Evolutionary conservation across 768 basidiomycete species (phyloP), one percentile per base, ranked within the genome.

Genomic region (Chalciporus piperatus): DNA sequence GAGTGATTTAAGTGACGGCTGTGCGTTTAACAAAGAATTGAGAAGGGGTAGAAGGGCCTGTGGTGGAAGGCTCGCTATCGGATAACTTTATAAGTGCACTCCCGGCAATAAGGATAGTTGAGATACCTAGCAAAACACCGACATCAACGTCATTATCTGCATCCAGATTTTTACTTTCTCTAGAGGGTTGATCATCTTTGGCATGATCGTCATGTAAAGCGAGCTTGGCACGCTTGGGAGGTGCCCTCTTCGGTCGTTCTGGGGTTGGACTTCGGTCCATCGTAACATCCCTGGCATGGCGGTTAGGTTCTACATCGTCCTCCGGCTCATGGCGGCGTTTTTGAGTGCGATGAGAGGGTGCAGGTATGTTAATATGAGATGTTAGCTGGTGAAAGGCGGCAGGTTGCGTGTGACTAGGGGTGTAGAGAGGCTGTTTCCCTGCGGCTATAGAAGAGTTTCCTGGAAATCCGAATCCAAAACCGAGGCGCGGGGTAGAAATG

Each of bases 221-320:
- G 62, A 59, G 51, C 53, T 52, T 70, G 57, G 79, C 79, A 52
- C 87, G 81, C 69, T 92, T 91, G 16, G 83, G 84, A 32, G 81
- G 74, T 6, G 78, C 76, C 59, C 84, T 81, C 69, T 84, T 89
- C 32, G 79, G 81, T 40, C 87, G 77, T 67, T 93, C 90, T 14
- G 89, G 87, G 3, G 90, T 90, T 8, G 90, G 89, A 57, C 89
- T 90, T 54, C 87, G 77, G 66, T 91, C 90, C 90, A 92, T 92
- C 14, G 83, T 77, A 47, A 87, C 79, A 58, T 90, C 89, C 51
- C 79, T 69, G 6, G 41, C 57, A 45, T 51, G 63, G 41, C 57
- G 70, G 47, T 58, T 69, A 22, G 70, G 68, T 50, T 81, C 79
- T 4, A 70, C 64, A 25, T 87, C 83, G n/a, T 89, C 87, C 17